A percentile compares a stretch with the other conserved stretches of the same genome.
These are phyloP conservation scores for Penicillium sp. DNA, from an alignment of 2,329 filamentous ascomycete genomes.

Conservation along the genomic window DNA sequence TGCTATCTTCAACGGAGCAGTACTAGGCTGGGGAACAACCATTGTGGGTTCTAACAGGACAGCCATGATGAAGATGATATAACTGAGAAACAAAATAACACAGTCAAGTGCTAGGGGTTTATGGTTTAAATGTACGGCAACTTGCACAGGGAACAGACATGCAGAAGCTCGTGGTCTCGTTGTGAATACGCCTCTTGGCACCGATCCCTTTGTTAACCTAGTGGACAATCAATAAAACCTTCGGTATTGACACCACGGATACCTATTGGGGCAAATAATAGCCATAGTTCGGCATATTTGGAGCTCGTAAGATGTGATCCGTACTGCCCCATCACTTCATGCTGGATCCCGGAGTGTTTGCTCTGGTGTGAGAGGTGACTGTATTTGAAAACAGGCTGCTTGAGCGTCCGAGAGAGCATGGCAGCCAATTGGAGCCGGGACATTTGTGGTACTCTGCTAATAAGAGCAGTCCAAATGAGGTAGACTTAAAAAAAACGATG, in stretches of 20 bases:
- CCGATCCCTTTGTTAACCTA: constrained; percentile 10
- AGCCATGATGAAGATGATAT: constrained; percentile 7
- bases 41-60: constrained; percentile 3
- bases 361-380: background rate
- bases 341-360: background rate
- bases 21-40: background rate
- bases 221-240: constrained; percentile 7
- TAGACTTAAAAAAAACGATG: background rate
- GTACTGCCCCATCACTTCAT: background rate
- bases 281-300: background rate
- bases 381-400: constrained; percentile 13
- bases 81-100: background rate
- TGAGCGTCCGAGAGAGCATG: background rate
- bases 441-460: background rate
- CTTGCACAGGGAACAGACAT: background rate
- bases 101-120: background rate
- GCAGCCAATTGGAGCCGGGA: constrained; percentile 3
- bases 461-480: background rate
- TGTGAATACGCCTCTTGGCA: constrained; percentile 1
- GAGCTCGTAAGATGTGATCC: background rate
- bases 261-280: background rate
- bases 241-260: background rate
- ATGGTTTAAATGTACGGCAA: background rate
- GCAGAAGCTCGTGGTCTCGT: background rate
- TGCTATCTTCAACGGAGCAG: background rate